A percentile compares a stretch with the other conserved stretches of the same genome.
These are phyloP conservation scores for Mycena venus DNA, from an alignment of 768 basidiomycete genomes.

Conservation along the genomic window DNA sequence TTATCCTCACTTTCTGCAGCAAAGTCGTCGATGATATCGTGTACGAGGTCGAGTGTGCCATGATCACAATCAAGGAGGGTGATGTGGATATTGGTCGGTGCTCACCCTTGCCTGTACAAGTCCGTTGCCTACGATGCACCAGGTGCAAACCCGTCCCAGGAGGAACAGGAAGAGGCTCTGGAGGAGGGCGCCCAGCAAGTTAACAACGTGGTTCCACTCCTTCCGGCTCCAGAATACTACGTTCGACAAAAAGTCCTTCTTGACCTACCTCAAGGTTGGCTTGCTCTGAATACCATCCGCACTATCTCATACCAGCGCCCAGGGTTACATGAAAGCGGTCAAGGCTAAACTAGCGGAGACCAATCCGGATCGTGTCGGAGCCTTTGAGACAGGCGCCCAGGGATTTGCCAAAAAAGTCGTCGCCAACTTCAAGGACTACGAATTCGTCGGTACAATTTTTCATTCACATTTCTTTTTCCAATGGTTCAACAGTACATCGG, in stretches of 20 bases:
- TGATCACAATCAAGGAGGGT: slow-evolving; percentile 79
- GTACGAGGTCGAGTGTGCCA: slow-evolving; percentile 88
- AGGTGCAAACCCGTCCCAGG: slow-evolving; percentile 95
- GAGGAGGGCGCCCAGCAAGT: slow-evolving; percentile 83
- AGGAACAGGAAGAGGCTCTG: slow-evolving; percentile 85
- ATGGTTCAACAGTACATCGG: slow-evolving; percentile 71
- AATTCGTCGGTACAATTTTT: slow-evolving; percentile 74
- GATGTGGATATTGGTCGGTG: slow-evolving; percentile 95
- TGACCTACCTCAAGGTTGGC: slow-evolving; percentile 84
- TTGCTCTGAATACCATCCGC: not conserved
- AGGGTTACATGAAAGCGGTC: slow-evolving; percentile 96
- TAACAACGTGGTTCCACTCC: slow-evolving; percentile 93
- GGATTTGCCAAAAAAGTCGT: slow-evolving; percentile 91
- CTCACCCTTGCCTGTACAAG: slow-evolving; percentile 34
- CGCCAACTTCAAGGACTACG: slow-evolving; percentile 91
- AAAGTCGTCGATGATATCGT: slow-evolving; percentile 84
- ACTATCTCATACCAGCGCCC: not conserved
- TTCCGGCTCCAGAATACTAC: slow-evolving; percentile 87
- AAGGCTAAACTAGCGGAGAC: slow-evolving; percentile 71
- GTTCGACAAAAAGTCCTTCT: slow-evolving; percentile 94
- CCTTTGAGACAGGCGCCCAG: slow-evolving; percentile 87
- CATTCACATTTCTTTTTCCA: not conserved
- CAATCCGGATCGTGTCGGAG: slow-evolving; percentile 72
- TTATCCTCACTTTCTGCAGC: slow-evolving; percentile 53
- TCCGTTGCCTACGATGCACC: slow-evolving; percentile 8